Base-by-base conservation (phyloP, 2,329 filamentous ascomycete genomes). In the Lizonia empirigonia region DNA sequence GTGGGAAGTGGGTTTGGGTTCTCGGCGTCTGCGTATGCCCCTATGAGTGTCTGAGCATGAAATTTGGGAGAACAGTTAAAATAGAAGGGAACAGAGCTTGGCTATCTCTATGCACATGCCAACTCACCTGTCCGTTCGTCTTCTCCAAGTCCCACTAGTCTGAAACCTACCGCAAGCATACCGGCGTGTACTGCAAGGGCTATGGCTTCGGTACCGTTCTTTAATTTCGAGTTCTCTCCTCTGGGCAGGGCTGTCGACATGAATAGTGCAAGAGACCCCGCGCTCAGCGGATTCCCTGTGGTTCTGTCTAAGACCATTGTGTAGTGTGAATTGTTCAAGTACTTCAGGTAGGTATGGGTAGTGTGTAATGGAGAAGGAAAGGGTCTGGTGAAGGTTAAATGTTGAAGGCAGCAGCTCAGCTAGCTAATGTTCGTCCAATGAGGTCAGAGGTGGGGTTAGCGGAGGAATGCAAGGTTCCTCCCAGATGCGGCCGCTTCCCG, bases 151-250 rank as follows among this genome's bases (percentile, higher is more conserved):
- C 92, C 92, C 15, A 91, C 75, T 3, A 97, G 80, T 44, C 87
- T 82, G 71, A 97, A 97, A 57, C 86, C 89, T 2, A 93, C 84
- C 7, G 87, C 86, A 19, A 84, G 72, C 85, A 97, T 89, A 65
- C 87, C 91, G 3, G 90, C 88, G 73, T 99, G 93, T 16, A 87
- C 80, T 56, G 95, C 87, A 19, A 97, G 82, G 13, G 90, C 91
- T 54, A 97, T 79, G 38, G 88, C 90, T 76, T 97, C 92, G 70
- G 88, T 90, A 0, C 88, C 83, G 50, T 83, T 87, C 60, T 86
- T 85, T 23, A 92, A 63, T 59, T 76, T 70, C 35, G 75, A 69
- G 1, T 63, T 64, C 9, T 65, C 60, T 29, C 70, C 62, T 52
- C 67, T 67, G 1, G 78, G 76, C 35, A 80, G 63, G 30, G 75